phyloP scores from a whole-genome alignment of 2,329 filamentous ascomycete genomes.

The Colletotrichum gloeosporioides region DNA sequence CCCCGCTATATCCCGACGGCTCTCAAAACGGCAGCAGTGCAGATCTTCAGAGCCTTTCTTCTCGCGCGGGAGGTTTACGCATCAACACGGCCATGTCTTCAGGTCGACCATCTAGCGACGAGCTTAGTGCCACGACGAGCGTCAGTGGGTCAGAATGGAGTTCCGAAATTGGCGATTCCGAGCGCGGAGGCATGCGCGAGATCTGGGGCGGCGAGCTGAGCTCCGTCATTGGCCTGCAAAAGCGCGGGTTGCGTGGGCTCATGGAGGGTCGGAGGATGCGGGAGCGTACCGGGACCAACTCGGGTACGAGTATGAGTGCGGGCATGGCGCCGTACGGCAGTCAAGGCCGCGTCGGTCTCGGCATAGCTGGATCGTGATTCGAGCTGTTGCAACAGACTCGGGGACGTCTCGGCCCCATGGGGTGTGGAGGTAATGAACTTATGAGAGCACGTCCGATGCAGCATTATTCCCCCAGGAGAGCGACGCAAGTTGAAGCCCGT shows the following conservation, averaged over 20 bases:
- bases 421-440: conserved; percentile 17
- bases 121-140: conserved; percentile 55
- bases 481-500: not conserved
- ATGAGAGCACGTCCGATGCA: conserved; percentile 15
- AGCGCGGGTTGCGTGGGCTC: conserved; percentile 85
- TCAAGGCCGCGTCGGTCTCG: conserved; percentile 52
- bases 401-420: not conserved
- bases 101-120: conserved; percentile 48
- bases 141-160: conserved; percentile 62
- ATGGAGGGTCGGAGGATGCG: conserved; percentile 93
- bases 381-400: not conserved
- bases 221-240: conserved; percentile 94
- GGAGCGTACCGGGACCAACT: conserved; percentile 64
- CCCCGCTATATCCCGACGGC: conserved; percentile 24
- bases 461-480: not conserved
- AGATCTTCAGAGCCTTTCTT: conserved; percentile 33
- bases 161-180: conserved; percentile 56
- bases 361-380: conserved; percentile 54
- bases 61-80: conserved; percentile 44
- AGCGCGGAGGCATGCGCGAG: conserved; percentile 58
- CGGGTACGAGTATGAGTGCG: conserved; percentile 24
- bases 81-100: conserved; percentile 52
- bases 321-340: conserved; percentile 23
- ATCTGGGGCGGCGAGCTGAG: conserved; percentile 84
- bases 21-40: conserved; percentile 28